phyloP scores from a whole-genome alignment of 768 basidiomycete species.

The Boletus pseudopeckii region DNA sequence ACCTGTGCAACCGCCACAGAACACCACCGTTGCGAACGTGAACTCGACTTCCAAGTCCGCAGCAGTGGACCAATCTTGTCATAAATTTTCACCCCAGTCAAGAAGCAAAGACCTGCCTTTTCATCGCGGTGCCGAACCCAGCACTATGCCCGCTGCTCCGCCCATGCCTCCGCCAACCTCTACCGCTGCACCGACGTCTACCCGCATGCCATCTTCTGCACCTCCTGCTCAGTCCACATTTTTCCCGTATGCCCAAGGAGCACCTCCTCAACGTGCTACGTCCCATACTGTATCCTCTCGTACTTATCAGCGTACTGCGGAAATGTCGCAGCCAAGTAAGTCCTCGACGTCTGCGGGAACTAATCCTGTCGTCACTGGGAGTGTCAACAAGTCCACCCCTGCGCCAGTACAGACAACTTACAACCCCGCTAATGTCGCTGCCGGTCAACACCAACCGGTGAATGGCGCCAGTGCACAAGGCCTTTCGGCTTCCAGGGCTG shows the following conservation, averaged over 20 bases:
- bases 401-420: conserved; percentile 4
- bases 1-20: conserved; percentile 6
- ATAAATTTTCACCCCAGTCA: conserved; percentile 22
- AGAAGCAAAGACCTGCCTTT: conserved; percentile 17
- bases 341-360: conserved; percentile 3
- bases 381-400: conserved; percentile 7
- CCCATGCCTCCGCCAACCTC: conserved; percentile 23
- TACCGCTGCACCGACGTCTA: not conserved
- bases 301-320: conserved; percentile 22
- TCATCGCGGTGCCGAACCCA: conserved; percentile 12
- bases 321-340: conserved; percentile 22
- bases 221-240: conserved; percentile 22
- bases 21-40: not conserved
- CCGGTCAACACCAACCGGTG: conserved; percentile 10
- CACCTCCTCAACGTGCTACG: conserved; percentile 18
- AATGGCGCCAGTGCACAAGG: conserved; percentile 6
- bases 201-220: conserved; percentile 21
- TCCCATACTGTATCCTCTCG: conserved; percentile 21
- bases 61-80: conserved; percentile 8
- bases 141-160: not conserved
- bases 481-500: conserved; percentile 7
- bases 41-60: conserved; percentile 2
- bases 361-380: not conserved
- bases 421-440: not conserved
- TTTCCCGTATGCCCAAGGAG: conserved; percentile 2